These are phyloP conservation scores for Multifurca ochricompacta DNA, from an alignment of 768 basidiomycete species.

Conservation along the genomic window DNA sequence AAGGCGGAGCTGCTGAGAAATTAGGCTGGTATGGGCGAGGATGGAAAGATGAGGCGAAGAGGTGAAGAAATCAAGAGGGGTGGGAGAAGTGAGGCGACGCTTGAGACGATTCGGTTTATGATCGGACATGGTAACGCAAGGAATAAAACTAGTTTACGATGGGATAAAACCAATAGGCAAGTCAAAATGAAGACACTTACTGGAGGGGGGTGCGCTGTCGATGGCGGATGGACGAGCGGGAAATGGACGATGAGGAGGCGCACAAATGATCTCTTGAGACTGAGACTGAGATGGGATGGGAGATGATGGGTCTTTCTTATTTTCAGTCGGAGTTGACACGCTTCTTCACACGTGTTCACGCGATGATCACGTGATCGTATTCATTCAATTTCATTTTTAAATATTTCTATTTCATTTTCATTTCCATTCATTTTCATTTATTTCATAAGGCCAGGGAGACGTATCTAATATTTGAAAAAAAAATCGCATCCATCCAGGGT, in stretches of 20 bases:
- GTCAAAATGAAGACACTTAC: neutral
- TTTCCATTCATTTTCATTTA: neutral
- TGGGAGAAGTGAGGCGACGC: constrained; percentile 40
- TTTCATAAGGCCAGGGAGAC: constrained; percentile 40
- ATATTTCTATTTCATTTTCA: no score
- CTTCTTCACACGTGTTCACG: constrained; percentile 25
- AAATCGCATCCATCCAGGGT: neutral
- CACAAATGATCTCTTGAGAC: no score
- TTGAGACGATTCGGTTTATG: constrained; percentile 28
- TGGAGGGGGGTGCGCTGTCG: constrained; percentile 10
- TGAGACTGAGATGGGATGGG: no score
- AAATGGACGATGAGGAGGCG: constrained; percentile 6
- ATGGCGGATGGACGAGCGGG: constrained; percentile 4
- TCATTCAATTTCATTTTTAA: neutral
- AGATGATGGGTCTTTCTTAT: neutral
- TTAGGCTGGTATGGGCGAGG: constrained; percentile 55
- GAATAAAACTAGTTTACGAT: neutral
- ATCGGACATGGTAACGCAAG: constrained; percentile 14
- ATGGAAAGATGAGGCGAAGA: constrained; percentile 58
- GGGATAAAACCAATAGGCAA: neutral
- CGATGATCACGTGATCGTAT: constrained; percentile 36
- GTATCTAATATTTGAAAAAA: constrained; percentile 35
- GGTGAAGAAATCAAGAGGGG: constrained; percentile 53
- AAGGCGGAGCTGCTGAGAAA: constrained; percentile 12
- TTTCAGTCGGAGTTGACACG: constrained; percentile 43